A percentile compares a stretch with the other conserved stretches of the same genome.
phyloP scores from a whole-genome alignment of 2,329 filamentous ascomycete species.

The Epichloe uncinata region DNA sequence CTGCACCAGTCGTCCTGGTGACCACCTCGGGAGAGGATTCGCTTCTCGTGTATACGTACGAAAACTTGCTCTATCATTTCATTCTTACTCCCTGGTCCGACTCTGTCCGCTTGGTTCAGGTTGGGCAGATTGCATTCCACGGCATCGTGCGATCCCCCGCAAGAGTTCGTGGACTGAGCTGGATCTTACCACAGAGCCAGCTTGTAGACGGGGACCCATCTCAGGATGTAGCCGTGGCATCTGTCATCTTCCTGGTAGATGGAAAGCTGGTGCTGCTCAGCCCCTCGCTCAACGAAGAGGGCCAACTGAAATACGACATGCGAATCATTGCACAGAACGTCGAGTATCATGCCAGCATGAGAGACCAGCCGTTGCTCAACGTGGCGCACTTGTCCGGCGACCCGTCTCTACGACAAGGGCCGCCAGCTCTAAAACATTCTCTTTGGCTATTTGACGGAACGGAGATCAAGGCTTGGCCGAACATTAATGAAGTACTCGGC shows the following conservation, averaged over 20 bases:
- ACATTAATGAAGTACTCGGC: constrained; percentile 70
- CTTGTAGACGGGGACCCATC: constrained; percentile 84
- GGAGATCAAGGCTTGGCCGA: constrained; percentile 77
- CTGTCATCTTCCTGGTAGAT: constrained; percentile 91
- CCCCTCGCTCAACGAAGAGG: constrained; percentile 68
- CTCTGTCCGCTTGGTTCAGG: constrained; percentile 66
- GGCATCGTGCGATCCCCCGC: constrained; percentile 91
- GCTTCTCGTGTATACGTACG: constrained; percentile 89
- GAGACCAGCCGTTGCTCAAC: constrained; percentile 54
- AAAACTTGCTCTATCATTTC: constrained; percentile 91
- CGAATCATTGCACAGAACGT: constrained; percentile 90
- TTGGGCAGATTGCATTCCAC: constrained; percentile 96
- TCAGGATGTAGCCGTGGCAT: constrained; percentile 86
- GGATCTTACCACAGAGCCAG: constrained; percentile 88
- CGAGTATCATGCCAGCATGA: constrained; percentile 87
- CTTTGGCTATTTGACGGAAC: constrained; percentile 90
- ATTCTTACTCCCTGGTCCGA: constrained; percentile 64
- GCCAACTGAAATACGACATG: constrained; percentile 95
- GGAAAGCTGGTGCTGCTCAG: constrained; percentile 89
- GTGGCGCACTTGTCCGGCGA: constrained; percentile 16
- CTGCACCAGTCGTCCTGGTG: constrained; percentile 79
- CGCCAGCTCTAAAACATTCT: constrained; percentile 59
- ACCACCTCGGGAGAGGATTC: constrained; percentile 88
- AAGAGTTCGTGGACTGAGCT: constrained; percentile 83
- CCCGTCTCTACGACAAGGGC: constrained; percentile 12